Evolutionary conservation across 1,284 basidiomycete genomes (phyloP), one percentile per base, ranked within the genome.

Genomic region (Sporisorium graminicola): DNA sequence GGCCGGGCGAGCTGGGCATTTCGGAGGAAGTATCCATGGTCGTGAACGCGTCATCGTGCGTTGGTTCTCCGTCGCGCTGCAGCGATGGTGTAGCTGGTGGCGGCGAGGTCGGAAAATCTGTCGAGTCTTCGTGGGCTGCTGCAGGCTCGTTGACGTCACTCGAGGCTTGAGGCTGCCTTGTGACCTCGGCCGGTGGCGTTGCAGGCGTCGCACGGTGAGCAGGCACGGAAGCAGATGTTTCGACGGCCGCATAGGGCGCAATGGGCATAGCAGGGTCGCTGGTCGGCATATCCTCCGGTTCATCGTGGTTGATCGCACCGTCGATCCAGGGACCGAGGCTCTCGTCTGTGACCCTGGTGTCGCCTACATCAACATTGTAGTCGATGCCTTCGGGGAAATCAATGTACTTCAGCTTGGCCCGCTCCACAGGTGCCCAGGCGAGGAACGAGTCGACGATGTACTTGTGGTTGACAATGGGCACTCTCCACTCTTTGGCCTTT

Each of bases 391-490:
- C 62, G 4, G 68, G 65, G 27, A 76, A 76, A 37, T 76, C 74
- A 37, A 76, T 76, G 52, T 72, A 76, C 49, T 63, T 71, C 55
- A 76, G 58, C 57, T 71, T 72, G 20, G 68, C 62, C 10, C 63
- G 43, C 37, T 76, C 65, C 8, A 76, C 58, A 1, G 65, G 55
- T 7, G 57, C 59, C 74, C 74, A 76, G 18, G 68, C 74, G 13
- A 76, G 55, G 79, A 94, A 93, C 84, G 92, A 95, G 72, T 94
- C 92, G 83, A 95, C 94, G 7, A 96, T 88, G 92, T 94, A 96
- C 0, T 89, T 88, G 79, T 96, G 94, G 77, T 94, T 95, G 14
- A 95, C 92, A 64, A 95, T 88, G 0, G 93, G 92, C 65, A 95
- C 92, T 0, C 89, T 90, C 94, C 94, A 95, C 0, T 90, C 88